Evolutionary conservation across 2,329 filamentous ascomycete genomes (phyloP), one percentile per base, ranked within the genome.

Genomic region (Zymoseptoria crescenta): DNA sequence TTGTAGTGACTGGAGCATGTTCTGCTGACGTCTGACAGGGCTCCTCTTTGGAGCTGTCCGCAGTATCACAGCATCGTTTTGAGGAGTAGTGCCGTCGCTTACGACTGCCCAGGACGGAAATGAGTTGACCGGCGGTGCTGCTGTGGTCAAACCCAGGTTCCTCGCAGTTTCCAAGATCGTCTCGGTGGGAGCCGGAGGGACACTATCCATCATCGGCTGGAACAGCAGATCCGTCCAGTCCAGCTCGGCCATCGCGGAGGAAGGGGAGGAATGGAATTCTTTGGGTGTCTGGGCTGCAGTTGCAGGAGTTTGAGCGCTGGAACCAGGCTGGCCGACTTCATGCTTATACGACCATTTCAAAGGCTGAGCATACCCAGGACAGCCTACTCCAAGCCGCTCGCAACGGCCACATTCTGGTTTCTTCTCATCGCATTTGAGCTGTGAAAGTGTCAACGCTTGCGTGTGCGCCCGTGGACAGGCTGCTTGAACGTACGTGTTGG

Each of bases 1-100:
- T 8, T 61, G 60, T 9, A 65, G 49, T 21, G 64, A 56, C 28
- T 60, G 59, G 3, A 65, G 60, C 58, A 65, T 58, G 6, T 54
- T 50, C 45, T 61, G 59, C 50, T 52, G 4, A 52, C 51, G 3
- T 9, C 24, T 27, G 24, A 19, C 20, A 10, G 20, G 51, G 10
- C 29, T 52, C 19, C 29, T 29, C 2, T 24, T 27, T 45, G 10
- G n/a, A 19, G 51, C n/a, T 9, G 20, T 13, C 5, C 10, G 20
- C 10, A 30, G 16, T 45, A 45, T 45, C 16, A 45, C 35, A 19
- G 51, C 51, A 24, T 27, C 29, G 24, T 27, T 28, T 29, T 27
- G 51, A 27, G 24, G 20, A 51, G 19, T 13, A 21, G 49, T 51
- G 2, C 10, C 9, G 19, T 10, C 49, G 24, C 8, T 8, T 52